phyloP scores from a whole-genome alignment of 2,329 filamentous ascomycete genomes.

The Colletotrichum spaethianum region DNA sequence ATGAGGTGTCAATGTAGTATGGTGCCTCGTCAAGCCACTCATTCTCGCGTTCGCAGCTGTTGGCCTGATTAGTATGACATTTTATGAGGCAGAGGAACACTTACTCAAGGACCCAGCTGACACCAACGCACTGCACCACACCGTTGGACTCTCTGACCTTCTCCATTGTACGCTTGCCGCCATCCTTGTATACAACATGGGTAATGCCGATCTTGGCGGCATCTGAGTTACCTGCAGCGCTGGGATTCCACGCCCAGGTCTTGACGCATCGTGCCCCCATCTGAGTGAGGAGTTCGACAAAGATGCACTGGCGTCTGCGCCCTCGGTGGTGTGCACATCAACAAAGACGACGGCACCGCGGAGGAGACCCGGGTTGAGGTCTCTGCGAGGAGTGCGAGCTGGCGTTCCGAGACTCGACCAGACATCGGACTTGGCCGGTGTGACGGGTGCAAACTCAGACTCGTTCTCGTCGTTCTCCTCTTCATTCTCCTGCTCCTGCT shows the following conservation, averaged over 20 bases:
- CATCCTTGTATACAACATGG: conserved; percentile 92
- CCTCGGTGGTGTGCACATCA: conserved; percentile 87
- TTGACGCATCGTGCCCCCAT: conserved; percentile 88
- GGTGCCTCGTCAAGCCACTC: conserved; percentile 81
- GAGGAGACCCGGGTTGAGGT: conserved; percentile 69
- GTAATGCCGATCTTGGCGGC: conserved; percentile 79
- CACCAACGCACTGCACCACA: conserved; percentile 87
- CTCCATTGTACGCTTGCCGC: conserved; percentile 83
- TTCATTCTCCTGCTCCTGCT: conserved; percentile 50
- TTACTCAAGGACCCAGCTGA: conserved; percentile 91
- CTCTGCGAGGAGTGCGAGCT: conserved; percentile 68
- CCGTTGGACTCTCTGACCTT: conserved; percentile 82
- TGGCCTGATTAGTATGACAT: background rate
- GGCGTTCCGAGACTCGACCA: conserved; percentile 72
- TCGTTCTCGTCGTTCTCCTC: conserved; percentile 46
- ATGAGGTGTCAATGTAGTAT: conserved; percentile 78
- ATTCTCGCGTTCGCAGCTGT: conserved; percentile 81
- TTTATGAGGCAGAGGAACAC: conserved; percentile 51
- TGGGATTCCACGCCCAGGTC: conserved; percentile 81
- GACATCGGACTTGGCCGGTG: conserved; percentile 63
- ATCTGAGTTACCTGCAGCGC: conserved; percentile 50
- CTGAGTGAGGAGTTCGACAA: conserved; percentile 82
- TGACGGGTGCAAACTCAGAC: conserved; percentile 54
- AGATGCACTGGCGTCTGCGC: conserved; percentile 85
- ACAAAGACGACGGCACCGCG: conserved; percentile 84